These are phyloP conservation scores for Fusarium sp. DNA, from an alignment of 2,329 filamentous ascomycete genomes.

Conservation along the genomic window DNA sequence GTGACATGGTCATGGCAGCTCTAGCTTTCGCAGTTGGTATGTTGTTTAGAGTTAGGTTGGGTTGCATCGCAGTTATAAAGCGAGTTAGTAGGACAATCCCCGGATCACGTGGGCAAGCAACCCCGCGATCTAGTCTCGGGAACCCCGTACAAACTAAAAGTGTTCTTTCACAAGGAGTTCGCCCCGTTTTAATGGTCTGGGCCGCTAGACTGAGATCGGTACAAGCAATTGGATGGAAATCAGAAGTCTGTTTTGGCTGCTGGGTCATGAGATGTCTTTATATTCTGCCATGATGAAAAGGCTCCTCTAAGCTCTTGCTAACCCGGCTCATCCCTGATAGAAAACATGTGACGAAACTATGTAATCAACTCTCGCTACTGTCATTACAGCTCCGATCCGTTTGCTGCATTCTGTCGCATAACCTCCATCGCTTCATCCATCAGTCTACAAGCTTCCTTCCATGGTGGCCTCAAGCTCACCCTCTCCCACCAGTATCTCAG, in stretches of 20 bases:
- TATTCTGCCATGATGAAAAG: neutral
- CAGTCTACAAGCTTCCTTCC: neutral
- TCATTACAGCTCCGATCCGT: rapidly evolving
- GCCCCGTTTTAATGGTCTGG: neutral
- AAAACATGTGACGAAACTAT: neutral
- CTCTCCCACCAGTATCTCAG: neutral
- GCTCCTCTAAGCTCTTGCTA: neutral
- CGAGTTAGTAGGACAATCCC: neutral
- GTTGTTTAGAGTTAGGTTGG: neutral
- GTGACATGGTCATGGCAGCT: neutral
- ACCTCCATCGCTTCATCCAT: neutral
- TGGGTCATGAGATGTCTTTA: neutral
- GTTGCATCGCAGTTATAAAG: neutral
- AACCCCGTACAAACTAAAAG: neutral
- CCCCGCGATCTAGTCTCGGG: neutral
- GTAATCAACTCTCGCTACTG: rapidly evolving
- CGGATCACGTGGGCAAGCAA: neutral
- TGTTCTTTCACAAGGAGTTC: neutral
- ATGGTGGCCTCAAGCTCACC: neutral
- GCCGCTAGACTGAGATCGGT: neutral
- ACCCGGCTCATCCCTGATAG: neutral
- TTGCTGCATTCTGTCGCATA: neutral
- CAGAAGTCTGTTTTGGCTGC: neutral
- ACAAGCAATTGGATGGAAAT: too few relatives aligned
- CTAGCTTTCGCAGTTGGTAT: neutral